Evolutionary conservation across 2,329 filamentous ascomycete species (phyloP).

Genomic region (Microdochium bolleyi): DNA sequence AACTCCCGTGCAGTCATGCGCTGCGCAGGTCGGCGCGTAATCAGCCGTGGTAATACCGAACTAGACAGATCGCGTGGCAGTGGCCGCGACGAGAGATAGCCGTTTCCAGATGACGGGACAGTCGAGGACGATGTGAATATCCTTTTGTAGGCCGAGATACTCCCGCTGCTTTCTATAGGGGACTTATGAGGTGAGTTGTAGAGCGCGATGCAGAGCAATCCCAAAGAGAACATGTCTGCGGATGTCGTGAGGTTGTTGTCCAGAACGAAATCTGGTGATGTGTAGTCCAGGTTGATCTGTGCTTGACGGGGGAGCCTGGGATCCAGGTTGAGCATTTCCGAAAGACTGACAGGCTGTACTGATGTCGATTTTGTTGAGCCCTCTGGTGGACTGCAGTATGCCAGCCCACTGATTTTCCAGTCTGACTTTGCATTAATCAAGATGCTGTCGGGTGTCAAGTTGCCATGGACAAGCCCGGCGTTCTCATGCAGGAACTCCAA

Average conservation of each 20-base stretch:
- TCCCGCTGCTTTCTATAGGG: slow-evolving; percentile 75
- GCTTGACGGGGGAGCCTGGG: slow-evolving; percentile 73
- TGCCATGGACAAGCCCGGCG: slow-evolving; percentile 86
- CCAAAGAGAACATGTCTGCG: slow-evolving; percentile 90
- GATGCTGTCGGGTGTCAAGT: slow-evolving; percentile 87
- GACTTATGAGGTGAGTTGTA: slow-evolving; percentile 94
- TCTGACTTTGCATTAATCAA: slow-evolving; percentile 95
- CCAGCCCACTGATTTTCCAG: slow-evolving; percentile 96
- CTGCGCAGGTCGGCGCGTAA: slow-evolving; percentile 80
- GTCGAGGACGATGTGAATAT: slow-evolving; percentile 71
- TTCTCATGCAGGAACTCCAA: slow-evolving; percentile 94
- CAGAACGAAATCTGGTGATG: slow-evolving; percentile 88
- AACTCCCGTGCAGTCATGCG: slow-evolving; percentile 85
- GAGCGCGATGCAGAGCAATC: slow-evolving; percentile 77
- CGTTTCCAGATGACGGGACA: slow-evolving; percentile 72
- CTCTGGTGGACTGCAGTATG: slow-evolving; percentile 78
- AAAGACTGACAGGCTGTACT: slow-evolving; percentile 71
- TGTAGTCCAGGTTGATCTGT: slow-evolving; percentile 87
- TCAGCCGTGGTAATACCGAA: slow-evolving; percentile 74
- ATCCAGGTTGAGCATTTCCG: slow-evolving; percentile 79
- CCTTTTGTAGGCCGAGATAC: slow-evolving; percentile 76
- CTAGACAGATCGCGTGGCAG: slow-evolving; percentile 71
- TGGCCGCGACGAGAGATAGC: slow-evolving; percentile 71
- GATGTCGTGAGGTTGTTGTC: slow-evolving; percentile 80
- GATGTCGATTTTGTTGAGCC: slow-evolving; percentile 67